Evolutionary conservation across 1,284 basidiomycete genomes (phyloP).

Genomic region (Apiotrichum montevideense): DNA sequence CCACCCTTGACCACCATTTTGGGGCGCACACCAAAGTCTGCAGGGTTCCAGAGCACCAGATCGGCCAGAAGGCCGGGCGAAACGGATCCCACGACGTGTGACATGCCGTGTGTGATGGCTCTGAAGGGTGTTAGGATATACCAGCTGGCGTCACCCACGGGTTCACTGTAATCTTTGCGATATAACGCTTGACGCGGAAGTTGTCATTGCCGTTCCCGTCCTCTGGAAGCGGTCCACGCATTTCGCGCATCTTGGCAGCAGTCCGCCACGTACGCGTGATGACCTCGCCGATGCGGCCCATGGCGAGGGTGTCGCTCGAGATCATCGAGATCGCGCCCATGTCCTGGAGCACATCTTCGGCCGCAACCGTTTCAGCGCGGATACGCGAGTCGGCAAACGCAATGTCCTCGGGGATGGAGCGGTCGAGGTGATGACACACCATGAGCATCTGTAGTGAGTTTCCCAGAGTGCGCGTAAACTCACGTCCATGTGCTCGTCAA

Average conservation of each 20-base stretch:
- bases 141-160: conserved; percentile 58
- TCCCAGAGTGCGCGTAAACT: conserved; percentile 30
- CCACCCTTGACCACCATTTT: conserved; percentile 93
- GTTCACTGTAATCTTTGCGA: conserved; percentile 96
- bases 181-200: conserved; percentile 91
- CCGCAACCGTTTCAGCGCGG: conserved; percentile 91
- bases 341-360: conserved; percentile 95
- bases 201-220: conserved; percentile 70
- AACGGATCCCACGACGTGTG: conserved; percentile 79
- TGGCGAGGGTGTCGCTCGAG: conserved; percentile 90
- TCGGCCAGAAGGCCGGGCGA: conserved; percentile 81
- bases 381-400: conserved; percentile 97
- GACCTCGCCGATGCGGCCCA: conserved; percentile 97
- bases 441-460: conserved; percentile 72
- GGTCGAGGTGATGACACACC: conserved; percentile 83
- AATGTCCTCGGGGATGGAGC: conserved; percentile 84
- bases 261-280: conserved; percentile 91
- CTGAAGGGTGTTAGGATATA: conserved; percentile 48
- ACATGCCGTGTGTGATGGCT: conserved; percentile 89
- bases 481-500: conserved; percentile 96
- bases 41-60: conserved; percentile 88
- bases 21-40: conserved; percentile 84
- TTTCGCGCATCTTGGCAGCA: conserved; percentile 84
- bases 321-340: conserved; percentile 94
- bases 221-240: conserved; percentile 68